Evolutionary conservation across 768 basidiomycete species (phyloP), one percentile per base, ranked within the genome.

Genomic region (Rhodotorula babjevae): DNA sequence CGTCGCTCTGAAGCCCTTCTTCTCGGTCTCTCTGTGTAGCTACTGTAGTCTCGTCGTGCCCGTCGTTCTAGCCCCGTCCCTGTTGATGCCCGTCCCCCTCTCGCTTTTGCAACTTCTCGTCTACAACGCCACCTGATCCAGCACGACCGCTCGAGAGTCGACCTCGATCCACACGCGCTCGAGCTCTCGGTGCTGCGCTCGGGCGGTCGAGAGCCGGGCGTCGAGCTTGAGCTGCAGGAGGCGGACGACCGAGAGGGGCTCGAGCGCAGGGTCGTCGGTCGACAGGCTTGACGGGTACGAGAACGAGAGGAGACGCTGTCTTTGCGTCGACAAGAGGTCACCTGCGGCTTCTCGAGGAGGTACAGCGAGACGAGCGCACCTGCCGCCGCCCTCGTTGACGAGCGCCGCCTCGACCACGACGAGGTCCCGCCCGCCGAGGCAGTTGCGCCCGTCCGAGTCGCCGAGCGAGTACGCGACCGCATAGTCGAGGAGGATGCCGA

Each of bases 401-500:
- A 72, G 52, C 27, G 1, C 21, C 9, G 63, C 66, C 42, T 72
- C 67, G 15, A 65, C 33, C 9, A 72, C 50, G 3, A 56, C 18
- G 12, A 72, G 52, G 53, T 68, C 67, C 31, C 19, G 21, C 23
- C 63, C 71, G 7, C 71, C 71, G 8, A 72, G 53, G 46, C 71
- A 72, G 59, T 72, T 72, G 42, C 14, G 8, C 10, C 62, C 66
- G 4, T 21, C 11, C 27, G 47, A 31, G 5, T 29, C 18, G 21
- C 23, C 21, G 29, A 71, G 6, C 27, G 36, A 31, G 66, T 74
- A 74, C 0, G 59, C 62, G 21, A 70, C 46, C 2, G 62, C 27
- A 18, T 74, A 74, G 29, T 74, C 73, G 50, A 74, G 58, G 7
- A 70, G 59, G 47, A 46, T 50, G 0, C 73, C 73, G 21, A 67